These are phyloP conservation scores for Colletotrichum viniferum DNA, from an alignment of 2,329 filamentous ascomycete genomes.

Conservation along the genomic window DNA sequence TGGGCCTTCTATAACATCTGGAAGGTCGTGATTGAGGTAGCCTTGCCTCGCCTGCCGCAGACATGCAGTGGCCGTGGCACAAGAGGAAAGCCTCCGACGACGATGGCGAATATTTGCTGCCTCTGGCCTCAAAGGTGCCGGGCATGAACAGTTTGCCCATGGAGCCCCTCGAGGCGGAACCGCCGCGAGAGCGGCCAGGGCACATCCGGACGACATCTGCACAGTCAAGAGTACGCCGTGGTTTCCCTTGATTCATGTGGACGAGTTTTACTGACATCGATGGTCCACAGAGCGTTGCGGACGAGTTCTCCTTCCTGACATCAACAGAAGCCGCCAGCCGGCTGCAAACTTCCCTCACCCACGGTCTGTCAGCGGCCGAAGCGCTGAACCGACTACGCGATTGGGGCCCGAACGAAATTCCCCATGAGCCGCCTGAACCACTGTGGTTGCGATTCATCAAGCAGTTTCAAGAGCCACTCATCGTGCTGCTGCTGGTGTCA, in stretches of 20 bases:
- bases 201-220: conserved; percentile 57
- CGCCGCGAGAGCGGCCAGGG: conserved; percentile 36
- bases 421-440: conserved; percentile 91
- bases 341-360: conserved; percentile 80
- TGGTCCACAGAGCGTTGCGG: conserved; percentile 54
- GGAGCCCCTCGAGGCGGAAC: conserved; percentile 30
- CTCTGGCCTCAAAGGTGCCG: conserved; percentile 33
- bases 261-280: neutral
- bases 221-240: conserved; percentile 56
- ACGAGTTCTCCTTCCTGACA: conserved; percentile 71
- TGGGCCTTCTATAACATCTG: neutral
- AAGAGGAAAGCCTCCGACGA: conserved; percentile 35
- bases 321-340: conserved; percentile 77
- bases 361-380: conserved; percentile 81
- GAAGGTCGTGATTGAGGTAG: conserved; percentile 18
- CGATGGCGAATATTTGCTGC: conserved; percentile 34
- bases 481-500: conserved; percentile 87
- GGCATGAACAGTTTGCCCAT: conserved; percentile 33
- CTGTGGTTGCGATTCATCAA: conserved; percentile 94
- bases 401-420: conserved; percentile 91
- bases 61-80: conserved; percentile 42
- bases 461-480: conserved; percentile 96
- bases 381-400: conserved; percentile 79
- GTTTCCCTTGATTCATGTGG: neutral
- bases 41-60: conserved; percentile 19